These are phyloP conservation scores for Somion occarium DNA, from an alignment of 1,284 basidiomycete species.

Conservation along the genomic window DNA sequence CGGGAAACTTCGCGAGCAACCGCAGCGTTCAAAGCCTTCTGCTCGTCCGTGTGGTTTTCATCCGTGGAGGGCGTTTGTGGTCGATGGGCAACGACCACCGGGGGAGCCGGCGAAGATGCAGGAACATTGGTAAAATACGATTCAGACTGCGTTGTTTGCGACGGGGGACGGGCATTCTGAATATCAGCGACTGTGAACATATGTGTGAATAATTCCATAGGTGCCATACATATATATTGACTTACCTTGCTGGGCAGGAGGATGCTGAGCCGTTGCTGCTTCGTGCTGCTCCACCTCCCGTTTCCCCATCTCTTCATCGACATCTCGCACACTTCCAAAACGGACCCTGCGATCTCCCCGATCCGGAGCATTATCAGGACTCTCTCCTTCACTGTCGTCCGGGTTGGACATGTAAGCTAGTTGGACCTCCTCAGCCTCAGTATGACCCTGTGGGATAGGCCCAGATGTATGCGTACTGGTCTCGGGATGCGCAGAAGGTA, in stretches of 20 bases:
- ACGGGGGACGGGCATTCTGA: background rate
- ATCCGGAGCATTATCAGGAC: slow-evolving; percentile 8
- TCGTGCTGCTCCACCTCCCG: slow-evolving; percentile 10
- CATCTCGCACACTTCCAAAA: slow-evolving; percentile 19
- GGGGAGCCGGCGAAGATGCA: background rate
- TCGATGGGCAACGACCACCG: slow-evolving; percentile 14
- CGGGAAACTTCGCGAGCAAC: slow-evolving; percentile 63
- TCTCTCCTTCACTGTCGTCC: slow-evolving; percentile 20
- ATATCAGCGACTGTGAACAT: background rate
- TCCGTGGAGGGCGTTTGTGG: slow-evolving; percentile 24
- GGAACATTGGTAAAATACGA: background rate
- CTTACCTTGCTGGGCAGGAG: background rate
- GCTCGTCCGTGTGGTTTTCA: slow-evolving; percentile 26
- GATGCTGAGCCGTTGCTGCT: too few species aligned
- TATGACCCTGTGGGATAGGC: slow-evolving; percentile 5
- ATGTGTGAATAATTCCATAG: background rate
- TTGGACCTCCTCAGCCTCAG: slow-evolving; percentile 10
- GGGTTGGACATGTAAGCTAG: slow-evolving; percentile 40
- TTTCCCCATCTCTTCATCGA: slow-evolving; percentile 16
- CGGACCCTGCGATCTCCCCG: slow-evolving; percentile 20
- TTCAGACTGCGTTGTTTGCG: background rate
- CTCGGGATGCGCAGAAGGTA: background rate
- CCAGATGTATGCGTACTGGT: slow-evolving; percentile 3
- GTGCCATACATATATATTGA: background rate
- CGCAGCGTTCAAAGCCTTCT: slow-evolving; percentile 49